Base-by-base conservation (phyloP, 371 early-diverging fungal genomes). In the Saksenaea vasiformis region DNA sequence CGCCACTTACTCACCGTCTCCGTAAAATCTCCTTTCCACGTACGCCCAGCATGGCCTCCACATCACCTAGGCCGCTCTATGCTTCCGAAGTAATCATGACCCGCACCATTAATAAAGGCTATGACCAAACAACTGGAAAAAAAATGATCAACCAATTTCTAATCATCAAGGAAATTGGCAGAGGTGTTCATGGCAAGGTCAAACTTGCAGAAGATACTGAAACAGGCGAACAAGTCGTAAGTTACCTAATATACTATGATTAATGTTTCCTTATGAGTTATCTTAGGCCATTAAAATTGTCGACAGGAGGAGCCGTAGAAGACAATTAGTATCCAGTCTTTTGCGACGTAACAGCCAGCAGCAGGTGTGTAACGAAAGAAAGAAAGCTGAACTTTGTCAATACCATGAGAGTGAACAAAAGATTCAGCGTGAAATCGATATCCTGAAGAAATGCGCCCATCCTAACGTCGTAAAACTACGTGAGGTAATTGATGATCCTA, bases 121-220 rank as follows among this genome's bases (percentile, higher is more conserved):
- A 90, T 67, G 94, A 95, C 66, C 87, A 90, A 58, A 80, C 74
- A 54, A 92, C 93, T 1, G 95, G 95, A 19, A 88, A 88, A 72
- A 97, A 97, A 70, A 90, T 90, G 82, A 91, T 97, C 66, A 97
- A 97, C 78, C 83, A 94, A 58, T 97, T 93, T 77, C 86, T 94
- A 83, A 83, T 97, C 10, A 71, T 95, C 15, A 80, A 82, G 60
- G 95, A 95, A 69, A 79, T 97, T 19, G 98, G 98, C 7, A 80
- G 95, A 56, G 98, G 98, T 22, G 90, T 91, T 26, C 95, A 97
- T 64, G 98, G 98, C 31, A 96, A 95, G 76, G 98, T 97, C 43
- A 95, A 95, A 73, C 84, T 96, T 34, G 90, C 89, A 51, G 80
- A 85, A 31, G 94, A 96, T 72, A 82, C 83, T 1, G 83, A 86